phyloP scores from a whole-genome alignment of 2,329 filamentous ascomycete genomes.

The Plenodomus biglobosus region DNA sequence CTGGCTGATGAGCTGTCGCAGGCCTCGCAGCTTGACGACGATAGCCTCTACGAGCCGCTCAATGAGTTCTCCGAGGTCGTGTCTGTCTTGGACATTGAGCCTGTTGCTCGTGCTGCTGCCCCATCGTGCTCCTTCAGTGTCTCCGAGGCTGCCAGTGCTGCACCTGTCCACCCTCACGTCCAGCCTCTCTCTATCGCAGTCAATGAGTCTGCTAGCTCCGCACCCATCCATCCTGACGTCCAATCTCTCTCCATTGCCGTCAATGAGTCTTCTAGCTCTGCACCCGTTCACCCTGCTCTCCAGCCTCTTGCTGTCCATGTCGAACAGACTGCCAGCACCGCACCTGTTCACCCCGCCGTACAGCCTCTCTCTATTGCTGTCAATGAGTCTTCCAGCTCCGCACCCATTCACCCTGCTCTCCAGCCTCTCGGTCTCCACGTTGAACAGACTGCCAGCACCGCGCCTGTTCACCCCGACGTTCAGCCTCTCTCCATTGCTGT shows the following conservation, averaged over 20 bases:
- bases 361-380: neutral
- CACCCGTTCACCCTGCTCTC: neutral
- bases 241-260: neutral
- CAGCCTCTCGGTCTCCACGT: too few species aligned
- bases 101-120: neutral
- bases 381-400: neutral
- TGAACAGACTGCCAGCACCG: conserved; percentile 1
- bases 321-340: neutral
- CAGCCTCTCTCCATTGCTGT: neutral
- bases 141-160: neutral
- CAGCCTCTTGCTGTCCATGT: neutral
- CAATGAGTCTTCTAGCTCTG: neutral
- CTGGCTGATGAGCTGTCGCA: conserved; percentile 19
- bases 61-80: conserved; percentile 11
- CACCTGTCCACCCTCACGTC: too few species aligned
- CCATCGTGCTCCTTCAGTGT: neutral
- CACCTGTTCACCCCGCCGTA: conserved; percentile 1
- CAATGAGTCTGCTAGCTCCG: conserved; percentile 1
- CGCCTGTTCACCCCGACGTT: neutral
- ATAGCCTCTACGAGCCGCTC: conserved; percentile 7
- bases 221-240: neutral
- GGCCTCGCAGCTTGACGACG: conserved; percentile 3
- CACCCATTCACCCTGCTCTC: too few species aligned
- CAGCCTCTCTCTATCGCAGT: too few species aligned
- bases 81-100: conserved; percentile 1